These are phyloP conservation scores for Phlegmacium glaucopus DNA, from an alignment of 768 basidiomycete species.

Conservation along the genomic window DNA sequence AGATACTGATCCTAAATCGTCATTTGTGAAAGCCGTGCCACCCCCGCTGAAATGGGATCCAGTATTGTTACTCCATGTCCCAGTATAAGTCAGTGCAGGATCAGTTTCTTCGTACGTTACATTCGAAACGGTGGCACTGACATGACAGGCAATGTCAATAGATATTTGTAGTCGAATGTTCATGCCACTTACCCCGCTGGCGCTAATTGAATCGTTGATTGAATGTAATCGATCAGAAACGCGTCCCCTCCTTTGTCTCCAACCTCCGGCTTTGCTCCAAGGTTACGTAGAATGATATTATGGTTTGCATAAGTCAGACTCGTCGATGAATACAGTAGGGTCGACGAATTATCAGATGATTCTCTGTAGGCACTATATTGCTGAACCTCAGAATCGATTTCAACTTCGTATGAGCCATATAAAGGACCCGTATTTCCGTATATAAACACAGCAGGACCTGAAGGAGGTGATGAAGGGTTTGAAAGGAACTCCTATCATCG, in stretches of 20 bases:
- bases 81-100: constrained; percentile 33
- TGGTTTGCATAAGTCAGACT: constrained; percentile 38
- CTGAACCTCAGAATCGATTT: constrained; percentile 29
- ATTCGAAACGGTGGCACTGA: constrained; percentile 39
- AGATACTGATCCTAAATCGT: constrained; percentile 35
- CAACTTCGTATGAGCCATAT: constrained; percentile 39
- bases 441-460: constrained; percentile 41
- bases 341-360: constrained; percentile 22
- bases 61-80: constrained; percentile 40
- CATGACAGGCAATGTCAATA: background rate
- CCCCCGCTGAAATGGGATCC: constrained; percentile 44
- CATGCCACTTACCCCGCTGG: constrained; percentile 35
- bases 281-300: constrained; percentile 36
- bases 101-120: constrained; percentile 39
- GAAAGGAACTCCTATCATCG: background rate
- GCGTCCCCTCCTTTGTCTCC: constrained; percentile 34
- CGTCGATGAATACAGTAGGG: constrained; percentile 31
- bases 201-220: constrained; percentile 39
- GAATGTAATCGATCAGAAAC: constrained; percentile 41
- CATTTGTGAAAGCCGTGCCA: constrained; percentile 39
- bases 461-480: background rate
- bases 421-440: constrained; percentile 40
- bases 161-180: background rate
- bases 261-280: constrained; percentile 27
- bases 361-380: constrained; percentile 29